Conservation (phyloP, 1,284 basidiomycete genomes). For the Tylopilus orsonianus region DNA sequence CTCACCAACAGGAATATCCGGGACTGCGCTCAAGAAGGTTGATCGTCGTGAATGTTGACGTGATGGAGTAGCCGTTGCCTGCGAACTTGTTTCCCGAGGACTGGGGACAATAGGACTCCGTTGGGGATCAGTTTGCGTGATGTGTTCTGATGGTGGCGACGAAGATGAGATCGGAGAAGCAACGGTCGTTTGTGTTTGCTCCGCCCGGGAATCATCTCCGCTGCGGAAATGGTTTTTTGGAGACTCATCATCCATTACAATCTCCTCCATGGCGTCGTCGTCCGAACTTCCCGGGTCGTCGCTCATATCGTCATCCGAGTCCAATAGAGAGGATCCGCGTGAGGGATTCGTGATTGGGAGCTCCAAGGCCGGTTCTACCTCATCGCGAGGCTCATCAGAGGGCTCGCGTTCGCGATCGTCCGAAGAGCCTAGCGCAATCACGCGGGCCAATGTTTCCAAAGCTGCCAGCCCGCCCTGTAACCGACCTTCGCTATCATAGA, state of each 20-base stretch:
- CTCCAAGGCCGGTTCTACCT: slow-evolving; percentile 67
- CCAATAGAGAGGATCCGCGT: slow-evolving; percentile 54
- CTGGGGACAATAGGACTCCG: slow-evolving; percentile 24
- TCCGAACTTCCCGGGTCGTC: slow-evolving; percentile 70
- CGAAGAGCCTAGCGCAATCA: slow-evolving; percentile 64
- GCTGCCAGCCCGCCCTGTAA: slow-evolving; percentile 79
- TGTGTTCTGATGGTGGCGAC: slow-evolving; percentile 31
- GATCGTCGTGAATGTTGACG: slow-evolving; percentile 53
- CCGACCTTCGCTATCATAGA: slow-evolving; percentile 80
- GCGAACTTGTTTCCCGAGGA: slow-evolving; percentile 38
- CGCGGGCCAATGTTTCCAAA: slow-evolving; percentile 79
- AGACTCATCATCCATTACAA: slow-evolving; percentile 66
- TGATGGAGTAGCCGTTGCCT: slow-evolving; percentile 44
- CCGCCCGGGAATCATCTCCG: slow-evolving; percentile 24
- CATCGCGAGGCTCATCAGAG: slow-evolving; percentile 58
- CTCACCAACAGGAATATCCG: slow-evolving; percentile 61
- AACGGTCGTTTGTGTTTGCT: slow-evolving; percentile 25
- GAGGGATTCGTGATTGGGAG: slow-evolving; percentile 67
- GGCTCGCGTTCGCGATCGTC: slow-evolving; percentile 54
- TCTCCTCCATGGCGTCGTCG: slow-evolving; percentile 75
- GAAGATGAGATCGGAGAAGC: slow-evolving; percentile 30
- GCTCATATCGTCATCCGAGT: slow-evolving; percentile 77
- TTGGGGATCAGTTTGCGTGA: slow-evolving; percentile 26
- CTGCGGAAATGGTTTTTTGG: slow-evolving; percentile 29
- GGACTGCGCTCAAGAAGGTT: slow-evolving; percentile 33